Conservation (phyloP, 129 eudicot genomes). For the Tagetes patula region DNA sequence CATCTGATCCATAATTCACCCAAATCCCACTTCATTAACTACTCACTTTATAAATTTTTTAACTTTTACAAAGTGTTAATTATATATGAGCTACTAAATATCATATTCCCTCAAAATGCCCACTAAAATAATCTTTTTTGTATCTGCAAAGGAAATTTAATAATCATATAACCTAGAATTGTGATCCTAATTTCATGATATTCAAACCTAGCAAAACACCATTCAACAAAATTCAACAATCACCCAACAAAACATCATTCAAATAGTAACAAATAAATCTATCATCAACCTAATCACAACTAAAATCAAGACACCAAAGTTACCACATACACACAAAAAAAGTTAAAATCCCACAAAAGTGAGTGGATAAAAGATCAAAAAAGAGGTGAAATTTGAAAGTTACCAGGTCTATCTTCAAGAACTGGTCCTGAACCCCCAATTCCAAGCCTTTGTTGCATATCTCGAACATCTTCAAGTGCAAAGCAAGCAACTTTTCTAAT, state of each 20-base stretch:
- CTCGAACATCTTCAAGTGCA: slow-evolving; percentile 65
- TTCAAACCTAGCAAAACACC: neutral
- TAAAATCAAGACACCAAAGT: slow-evolving; percentile 19
- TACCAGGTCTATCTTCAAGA: slow-evolving; percentile 65
- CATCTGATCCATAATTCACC: neutral
- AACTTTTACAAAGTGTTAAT: neutral
- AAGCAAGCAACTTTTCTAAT: slow-evolving; percentile 53
- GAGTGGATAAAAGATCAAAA: neutral
- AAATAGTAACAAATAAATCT: neutral
- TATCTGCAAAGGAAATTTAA: neutral
- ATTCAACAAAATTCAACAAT: slow-evolving; percentile 3
- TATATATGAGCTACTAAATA: neutral
- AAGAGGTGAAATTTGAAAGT: slow-evolving; percentile 13
- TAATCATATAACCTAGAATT: slow-evolving; percentile 11
- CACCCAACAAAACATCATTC: slow-evolving; percentile 13
- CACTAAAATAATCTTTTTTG: neutral
- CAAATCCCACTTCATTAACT: neutral
- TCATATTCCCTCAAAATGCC: neutral
- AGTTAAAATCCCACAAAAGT: neutral
- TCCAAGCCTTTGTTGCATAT: slow-evolving; percentile 41
- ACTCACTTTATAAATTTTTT: neutral
- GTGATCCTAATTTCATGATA: neutral
- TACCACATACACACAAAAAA: slow-evolving; percentile 9
- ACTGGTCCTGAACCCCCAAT: slow-evolving; percentile 46
- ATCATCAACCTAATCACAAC: slow-evolving; percentile 6